Evolutionary conservation across 2,329 filamentous ascomycete genomes (phyloP).

Genomic region (Diaporthe sp.): DNA sequence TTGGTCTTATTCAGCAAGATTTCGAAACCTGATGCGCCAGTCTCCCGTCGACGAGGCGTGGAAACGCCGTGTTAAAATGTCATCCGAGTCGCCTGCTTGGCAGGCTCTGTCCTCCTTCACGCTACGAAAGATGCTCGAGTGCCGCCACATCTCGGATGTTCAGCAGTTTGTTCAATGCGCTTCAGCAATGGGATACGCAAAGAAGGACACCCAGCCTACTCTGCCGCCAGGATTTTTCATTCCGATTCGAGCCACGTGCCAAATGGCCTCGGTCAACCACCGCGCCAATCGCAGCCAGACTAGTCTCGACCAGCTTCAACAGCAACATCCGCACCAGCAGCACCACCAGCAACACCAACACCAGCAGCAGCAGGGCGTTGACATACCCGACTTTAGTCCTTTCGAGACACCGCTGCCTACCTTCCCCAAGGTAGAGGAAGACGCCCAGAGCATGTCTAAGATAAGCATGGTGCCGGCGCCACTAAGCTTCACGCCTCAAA

Average conservation of each 20-base stretch:
- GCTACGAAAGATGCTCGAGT: slow-evolving; percentile 59
- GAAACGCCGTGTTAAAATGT: slow-evolving; percentile 53
- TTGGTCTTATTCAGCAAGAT: slow-evolving; percentile 59
- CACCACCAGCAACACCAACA: slow-evolving; percentile 43
- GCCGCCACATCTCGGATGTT: slow-evolving; percentile 56
- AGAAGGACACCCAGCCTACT: slow-evolving; percentile 34
- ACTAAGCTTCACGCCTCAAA: slow-evolving; percentile 38
- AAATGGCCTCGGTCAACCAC: slow-evolving; percentile 36
- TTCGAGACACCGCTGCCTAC: slow-evolving; percentile 39
- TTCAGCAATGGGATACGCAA: slow-evolving; percentile 47
- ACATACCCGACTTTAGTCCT: slow-evolving; percentile 39
- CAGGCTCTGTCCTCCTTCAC: slow-evolving; percentile 56
- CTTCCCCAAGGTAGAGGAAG: slow-evolving; percentile 39
- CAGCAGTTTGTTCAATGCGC: slow-evolving; percentile 55
- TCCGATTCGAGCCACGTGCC: slow-evolving; percentile 46
- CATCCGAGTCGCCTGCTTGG: slow-evolving; percentile 53
- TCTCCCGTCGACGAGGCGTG: slow-evolving; percentile 52
- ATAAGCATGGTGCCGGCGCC: slow-evolving; percentile 38
- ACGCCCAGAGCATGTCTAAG: slow-evolving; percentile 39
- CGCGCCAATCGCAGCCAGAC: slow-evolving; percentile 37
- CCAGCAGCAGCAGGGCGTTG: slow-evolving; percentile 36
- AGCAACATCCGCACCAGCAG: slow-evolving; percentile 45
- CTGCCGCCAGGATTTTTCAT: slow-evolving; percentile 37
- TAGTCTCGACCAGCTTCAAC: slow-evolving; percentile 31
- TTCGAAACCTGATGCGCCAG: slow-evolving; percentile 60